Conservation (phyloP, 495 filamentous ascomycete genomes). For the Neurospora sp. region DNA sequence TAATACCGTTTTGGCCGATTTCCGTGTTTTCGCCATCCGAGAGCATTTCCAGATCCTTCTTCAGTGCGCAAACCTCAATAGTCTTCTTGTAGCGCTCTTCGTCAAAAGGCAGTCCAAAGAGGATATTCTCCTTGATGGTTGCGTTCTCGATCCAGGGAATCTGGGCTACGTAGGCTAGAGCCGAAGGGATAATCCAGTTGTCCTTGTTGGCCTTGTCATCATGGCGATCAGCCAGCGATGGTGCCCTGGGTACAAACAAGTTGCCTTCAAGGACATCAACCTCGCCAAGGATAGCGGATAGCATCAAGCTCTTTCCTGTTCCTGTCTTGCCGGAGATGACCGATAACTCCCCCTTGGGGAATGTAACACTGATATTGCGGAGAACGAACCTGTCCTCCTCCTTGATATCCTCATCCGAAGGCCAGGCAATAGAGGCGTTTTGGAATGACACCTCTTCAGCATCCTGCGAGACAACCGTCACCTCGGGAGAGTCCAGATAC, state of each 20-base stretch:
- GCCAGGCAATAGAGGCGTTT: conserved; percentile 68
- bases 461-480: conserved; percentile 44
- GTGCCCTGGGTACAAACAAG: conserved; percentile 41
- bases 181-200: conserved; percentile 61
- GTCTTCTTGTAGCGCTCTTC: conserved; percentile 54
- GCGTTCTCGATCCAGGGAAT: conserved; percentile 84
- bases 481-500: conserved; percentile 61
- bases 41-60: conserved; percentile 66
- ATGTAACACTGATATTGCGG: conserved; percentile 49
- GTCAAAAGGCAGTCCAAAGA: conserved; percentile 63
- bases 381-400: conserved; percentile 53
- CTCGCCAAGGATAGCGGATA: conserved; percentile 57
- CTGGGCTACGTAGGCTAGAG: conserved; percentile 70
- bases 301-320: conserved; percentile 56
- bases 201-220: conserved; percentile 49
- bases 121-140: conserved; percentile 62
- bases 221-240: conserved; percentile 34
- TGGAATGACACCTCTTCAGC: conserved; percentile 54
- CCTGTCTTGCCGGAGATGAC: conserved; percentile 61
- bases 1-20: conserved; percentile 75
- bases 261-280: conserved; percentile 45
- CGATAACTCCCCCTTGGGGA: conserved; percentile 60
- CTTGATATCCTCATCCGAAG: conserved; percentile 43
- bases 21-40: conserved; percentile 67
- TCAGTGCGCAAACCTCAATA: conserved; percentile 57